Conservation (phyloP, 75 land plant species). For the Chamaecyparis obtusa region DNA sequence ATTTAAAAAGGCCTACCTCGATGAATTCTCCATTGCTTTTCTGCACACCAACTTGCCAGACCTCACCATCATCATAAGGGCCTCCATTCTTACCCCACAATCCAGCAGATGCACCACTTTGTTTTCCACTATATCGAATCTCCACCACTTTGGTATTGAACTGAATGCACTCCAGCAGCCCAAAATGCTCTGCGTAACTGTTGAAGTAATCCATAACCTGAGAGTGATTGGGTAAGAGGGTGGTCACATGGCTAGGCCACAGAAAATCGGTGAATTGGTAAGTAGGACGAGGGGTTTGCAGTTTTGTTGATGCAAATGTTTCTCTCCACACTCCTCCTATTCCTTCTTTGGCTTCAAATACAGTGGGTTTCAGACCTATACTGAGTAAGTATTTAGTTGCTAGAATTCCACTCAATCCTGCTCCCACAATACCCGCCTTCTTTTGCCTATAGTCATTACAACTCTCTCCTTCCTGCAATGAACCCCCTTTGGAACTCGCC, state of each 20-base stretch:
- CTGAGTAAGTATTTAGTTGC: slow-evolving; percentile 52
- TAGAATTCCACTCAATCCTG: slow-evolving; percentile 68
- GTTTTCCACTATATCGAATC: slow-evolving; percentile 25
- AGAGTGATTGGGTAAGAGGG: slow-evolving; percentile 32
- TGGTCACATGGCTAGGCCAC: slow-evolving; percentile 41
- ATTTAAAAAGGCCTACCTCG: slow-evolving; percentile 17
- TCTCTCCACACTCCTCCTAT: slow-evolving; percentile 79
- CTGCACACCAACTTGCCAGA: slow-evolving; percentile 56
- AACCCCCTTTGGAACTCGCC: neutral
- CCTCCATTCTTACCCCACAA: slow-evolving; percentile 25
- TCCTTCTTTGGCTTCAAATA: slow-evolving; percentile 58
- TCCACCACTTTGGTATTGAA: slow-evolving; percentile 56
- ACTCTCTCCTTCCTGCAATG: neutral
- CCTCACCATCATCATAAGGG: slow-evolving; percentile 24
- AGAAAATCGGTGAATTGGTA: slow-evolving; percentile 78
- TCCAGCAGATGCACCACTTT: neutral
- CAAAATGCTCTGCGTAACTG: slow-evolving; percentile 63
- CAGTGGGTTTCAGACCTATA: slow-evolving; percentile 31
- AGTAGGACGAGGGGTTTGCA: slow-evolving; percentile 57
- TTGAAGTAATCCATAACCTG: slow-evolving; percentile 70
- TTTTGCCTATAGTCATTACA: neutral
- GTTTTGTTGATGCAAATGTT: slow-evolving; percentile 50
- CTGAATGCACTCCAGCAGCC: slow-evolving; percentile 37
- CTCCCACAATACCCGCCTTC: slow-evolving; percentile 64
- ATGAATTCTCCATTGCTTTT: slow-evolving; percentile 14